Conservation (phyloP, 805 yeast genomes). For the Jamesozyma jinghongensis region DNA sequence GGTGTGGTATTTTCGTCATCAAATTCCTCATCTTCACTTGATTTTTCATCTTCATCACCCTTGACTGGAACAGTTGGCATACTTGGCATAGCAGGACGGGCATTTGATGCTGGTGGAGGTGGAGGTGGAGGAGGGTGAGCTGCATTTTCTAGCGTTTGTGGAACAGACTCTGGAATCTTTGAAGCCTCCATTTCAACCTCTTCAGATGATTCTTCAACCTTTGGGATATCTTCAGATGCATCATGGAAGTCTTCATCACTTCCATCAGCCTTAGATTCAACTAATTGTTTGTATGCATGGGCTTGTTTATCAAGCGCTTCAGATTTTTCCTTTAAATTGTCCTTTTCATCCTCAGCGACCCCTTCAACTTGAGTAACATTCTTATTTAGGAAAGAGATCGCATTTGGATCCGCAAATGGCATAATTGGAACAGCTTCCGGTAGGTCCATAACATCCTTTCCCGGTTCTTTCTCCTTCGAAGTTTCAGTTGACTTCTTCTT, state of each 20-base stretch:
- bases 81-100: background rate
- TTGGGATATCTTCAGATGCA: slow-evolving; percentile 35
- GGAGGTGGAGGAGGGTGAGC: background rate
- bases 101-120: background rate
- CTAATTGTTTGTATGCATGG: slow-evolving; percentile 9
- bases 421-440: slow-evolving; percentile 42
- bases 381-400: slow-evolving; percentile 21
- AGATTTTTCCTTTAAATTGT: background rate
- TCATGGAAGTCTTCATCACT: slow-evolving; percentile 19
- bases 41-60: background rate
- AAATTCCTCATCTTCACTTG: slow-evolving; percentile 5
- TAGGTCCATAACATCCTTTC: background rate
- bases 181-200: background rate
- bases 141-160: background rate
- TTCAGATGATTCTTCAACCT: background rate
- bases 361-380: slow-evolving; percentile 5
- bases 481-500: slow-evolving; percentile 18
- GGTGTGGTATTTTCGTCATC: slow-evolving; percentile 8
- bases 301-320: background rate
- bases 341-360: background rate
- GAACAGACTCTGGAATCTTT: background rate
- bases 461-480: slow-evolving; percentile 12
- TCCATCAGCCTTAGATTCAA: slow-evolving; percentile 2
- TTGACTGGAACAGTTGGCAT: background rate
- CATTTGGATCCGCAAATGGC: slow-evolving; percentile 40